Percentiles rank a stretch among this genome's conserved stretches.
Evolutionary conservation across 2,329 filamentous ascomycete species (phyloP).

Genomic region (Hypoxylon sp.): DNA sequence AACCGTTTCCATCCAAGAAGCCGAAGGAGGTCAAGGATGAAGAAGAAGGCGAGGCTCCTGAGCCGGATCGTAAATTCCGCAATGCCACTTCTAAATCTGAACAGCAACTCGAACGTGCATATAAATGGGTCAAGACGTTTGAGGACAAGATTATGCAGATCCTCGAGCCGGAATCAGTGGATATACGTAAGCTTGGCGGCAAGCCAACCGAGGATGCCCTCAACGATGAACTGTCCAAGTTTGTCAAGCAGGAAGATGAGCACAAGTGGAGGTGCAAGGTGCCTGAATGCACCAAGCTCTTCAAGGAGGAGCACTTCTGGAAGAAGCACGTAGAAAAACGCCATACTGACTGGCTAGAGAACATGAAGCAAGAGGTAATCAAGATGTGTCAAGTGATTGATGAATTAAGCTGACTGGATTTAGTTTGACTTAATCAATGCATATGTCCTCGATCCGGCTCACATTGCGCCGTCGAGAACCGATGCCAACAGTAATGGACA

Average conservation of each 20-base stretch:
- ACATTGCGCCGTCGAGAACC: conserved; percentile 92
- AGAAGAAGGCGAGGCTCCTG: conserved; percentile 73
- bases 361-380: conserved; percentile 84
- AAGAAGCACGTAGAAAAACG: conserved; percentile 98
- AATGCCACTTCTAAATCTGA: conserved; percentile 81
- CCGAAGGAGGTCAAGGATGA: conserved; percentile 73
- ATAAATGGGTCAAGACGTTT: conserved; percentile 99
- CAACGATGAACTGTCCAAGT: conserved; percentile 86
- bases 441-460: conserved; percentile 93
- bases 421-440: conserved; percentile 92
- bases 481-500: conserved; percentile 97
- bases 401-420: conserved; percentile 52
- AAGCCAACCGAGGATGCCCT: conserved; percentile 87
- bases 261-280: conserved; percentile 97
- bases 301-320: conserved; percentile 98
- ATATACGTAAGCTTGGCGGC: conserved; percentile 91
- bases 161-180: conserved; percentile 87
- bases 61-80: conserved; percentile 78
- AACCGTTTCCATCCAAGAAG: conserved; percentile 87
- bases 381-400: neutral
- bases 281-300: conserved; percentile 94
- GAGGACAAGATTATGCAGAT: conserved; percentile 97
- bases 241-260: conserved; percentile 97
- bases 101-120: conserved; percentile 92
- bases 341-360: conserved; percentile 87